These are phyloP conservation scores for Aspergillus conjunctus DNA, from an alignment of 495 filamentous ascomycete genomes.

Conservation along the genomic window DNA sequence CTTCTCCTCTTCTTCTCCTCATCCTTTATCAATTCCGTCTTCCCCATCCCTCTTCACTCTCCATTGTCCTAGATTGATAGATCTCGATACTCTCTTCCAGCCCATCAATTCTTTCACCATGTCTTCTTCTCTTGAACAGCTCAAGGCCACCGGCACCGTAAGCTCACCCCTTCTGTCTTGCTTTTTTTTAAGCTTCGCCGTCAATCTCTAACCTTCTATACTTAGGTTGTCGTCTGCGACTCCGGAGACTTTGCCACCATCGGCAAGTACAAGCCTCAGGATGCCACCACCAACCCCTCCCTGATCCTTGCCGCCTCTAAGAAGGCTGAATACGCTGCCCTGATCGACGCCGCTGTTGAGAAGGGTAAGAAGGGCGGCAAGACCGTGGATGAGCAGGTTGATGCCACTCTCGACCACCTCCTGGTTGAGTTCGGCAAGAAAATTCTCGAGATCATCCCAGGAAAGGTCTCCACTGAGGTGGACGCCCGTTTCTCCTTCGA, in stretches of 20 bases:
- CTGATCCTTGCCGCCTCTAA: slow-evolving; percentile 97
- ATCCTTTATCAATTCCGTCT: slow-evolving; percentile 19
- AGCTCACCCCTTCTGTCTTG: slow-evolving; percentile 63
- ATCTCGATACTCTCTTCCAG: slow-evolving; percentile 2
- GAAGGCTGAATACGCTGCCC: slow-evolving; percentile 92
- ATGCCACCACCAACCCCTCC: slow-evolving; percentile 99
- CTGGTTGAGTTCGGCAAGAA: slow-evolving; percentile 97
- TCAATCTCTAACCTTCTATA: neutral
- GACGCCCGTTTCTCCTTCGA: slow-evolving; percentile 97
- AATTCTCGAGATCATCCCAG: slow-evolving; percentile 95
- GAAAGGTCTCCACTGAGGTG: slow-evolving; percentile 98
- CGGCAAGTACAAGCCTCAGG: slow-evolving; percentile 99
- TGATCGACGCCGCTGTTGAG: slow-evolving; percentile 84
- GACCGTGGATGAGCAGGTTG: slow-evolving; percentile 72
- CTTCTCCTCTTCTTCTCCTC: slow-evolving; percentile 27
- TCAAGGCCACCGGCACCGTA: slow-evolving; percentile 95
- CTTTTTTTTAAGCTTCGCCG: slow-evolving; percentile 24
- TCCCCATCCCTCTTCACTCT: slow-evolving; percentile 25
- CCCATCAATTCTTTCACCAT: slow-evolving; percentile 51
- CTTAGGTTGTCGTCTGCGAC: slow-evolving; percentile 35
- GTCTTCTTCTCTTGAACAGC: slow-evolving; percentile 88
- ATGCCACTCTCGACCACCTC: slow-evolving; percentile 84
- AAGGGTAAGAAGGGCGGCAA: slow-evolving; percentile 78
- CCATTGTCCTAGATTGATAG: slow-evolving; percentile 12
- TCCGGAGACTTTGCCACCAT: slow-evolving; percentile 65